Conservation (phyloP, 106 monocot genomes). For the Dendrobium catenatum region DNA sequence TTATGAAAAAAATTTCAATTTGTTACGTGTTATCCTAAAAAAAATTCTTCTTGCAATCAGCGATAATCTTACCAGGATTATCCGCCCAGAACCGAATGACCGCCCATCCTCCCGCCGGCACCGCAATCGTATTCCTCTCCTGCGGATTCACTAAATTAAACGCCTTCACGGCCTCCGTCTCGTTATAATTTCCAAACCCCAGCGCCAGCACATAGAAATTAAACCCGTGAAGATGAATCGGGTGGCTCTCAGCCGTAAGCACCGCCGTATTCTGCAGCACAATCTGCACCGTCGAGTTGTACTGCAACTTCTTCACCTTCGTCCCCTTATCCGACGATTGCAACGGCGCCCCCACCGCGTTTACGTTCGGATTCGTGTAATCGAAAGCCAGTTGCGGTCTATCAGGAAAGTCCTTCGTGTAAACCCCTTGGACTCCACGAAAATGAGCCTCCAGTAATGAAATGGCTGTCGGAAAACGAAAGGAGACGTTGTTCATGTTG, state of each 20-base stretch:
- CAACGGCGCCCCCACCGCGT: not conserved
- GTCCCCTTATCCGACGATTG: constrained; percentile 21
- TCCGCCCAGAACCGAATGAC: constrained; percentile 67
- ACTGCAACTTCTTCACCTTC: constrained; percentile 51
- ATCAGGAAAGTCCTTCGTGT: constrained; percentile 58
- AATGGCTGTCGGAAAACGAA: constrained; percentile 33
- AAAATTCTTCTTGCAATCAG: no score
- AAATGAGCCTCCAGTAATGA: constrained; percentile 59
- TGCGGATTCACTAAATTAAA: constrained; percentile 61
- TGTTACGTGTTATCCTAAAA: no score
- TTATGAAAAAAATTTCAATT: no score
- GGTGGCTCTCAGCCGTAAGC: constrained; percentile 47
- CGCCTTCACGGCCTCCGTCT: constrained; percentile 8
- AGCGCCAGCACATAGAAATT: constrained; percentile 67
- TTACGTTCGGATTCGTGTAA: constrained; percentile 29
- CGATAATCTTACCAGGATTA: constrained; percentile 44
- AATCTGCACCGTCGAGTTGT: constrained; percentile 49
- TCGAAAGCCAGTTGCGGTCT: constrained; percentile 39
- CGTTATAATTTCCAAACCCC: constrained; percentile 61
- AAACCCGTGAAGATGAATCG: constrained; percentile 61
- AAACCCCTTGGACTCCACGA: constrained; percentile 13
- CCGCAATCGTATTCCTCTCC: constrained; percentile 59
- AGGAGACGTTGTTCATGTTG: constrained; percentile 72
- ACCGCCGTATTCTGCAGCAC: constrained; percentile 74
- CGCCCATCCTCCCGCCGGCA: constrained; percentile 68